Evolutionary conservation across 176 grass and related monocot species (phyloP), one percentile per base, ranked within the genome.

Genomic region (Paspalum notatum): DNA sequence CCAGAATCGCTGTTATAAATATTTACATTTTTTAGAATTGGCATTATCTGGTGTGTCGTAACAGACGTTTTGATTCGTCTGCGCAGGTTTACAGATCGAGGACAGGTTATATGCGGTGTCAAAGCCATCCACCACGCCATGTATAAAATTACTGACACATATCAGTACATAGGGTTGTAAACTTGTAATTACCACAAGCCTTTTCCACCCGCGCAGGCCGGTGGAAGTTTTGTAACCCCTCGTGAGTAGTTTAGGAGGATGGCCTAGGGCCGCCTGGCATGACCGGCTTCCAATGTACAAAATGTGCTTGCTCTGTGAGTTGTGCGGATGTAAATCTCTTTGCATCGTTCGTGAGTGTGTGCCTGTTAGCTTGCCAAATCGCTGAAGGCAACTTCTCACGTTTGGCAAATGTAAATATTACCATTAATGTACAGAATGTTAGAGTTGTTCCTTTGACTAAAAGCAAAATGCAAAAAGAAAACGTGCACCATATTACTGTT

Each of bases 171-270:
- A 32, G 32, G 32, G 32, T 32, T 32, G 32, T 32, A 32, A 3
- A 32, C 32, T 32, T 89, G 68, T 88, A 79, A 66, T 71, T 48
- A 85, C 39, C 56, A 60, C 10, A 7, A 26, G 12, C 50, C 53
- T 76, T 42, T 25, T 76, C 63, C 77, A 72, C 69, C 22, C 32
- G 15, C 11, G 18, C 5, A 20, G 50, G 62, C 27, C 11, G 37
- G 65, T 61, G 72, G 78, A 85, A 85, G 42, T 89, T 89, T 85
- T 89, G 82, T 51, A 43, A 57, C 53, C 71, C 20, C 78, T 12
- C 5, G 48, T 9, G 26, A 38, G 6, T 81, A 81, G 64, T 66
- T 26, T 78, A 65, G 64, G 41, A 74, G 39, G 7, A 61, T 79
- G 68, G 25, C 37, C 44, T 46, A 72, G 24, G 52, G 59, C 79